Evolutionary conservation across 805 yeast genomes (phyloP).

Genomic region (Zygosaccharomyces gambellarensis): DNA sequence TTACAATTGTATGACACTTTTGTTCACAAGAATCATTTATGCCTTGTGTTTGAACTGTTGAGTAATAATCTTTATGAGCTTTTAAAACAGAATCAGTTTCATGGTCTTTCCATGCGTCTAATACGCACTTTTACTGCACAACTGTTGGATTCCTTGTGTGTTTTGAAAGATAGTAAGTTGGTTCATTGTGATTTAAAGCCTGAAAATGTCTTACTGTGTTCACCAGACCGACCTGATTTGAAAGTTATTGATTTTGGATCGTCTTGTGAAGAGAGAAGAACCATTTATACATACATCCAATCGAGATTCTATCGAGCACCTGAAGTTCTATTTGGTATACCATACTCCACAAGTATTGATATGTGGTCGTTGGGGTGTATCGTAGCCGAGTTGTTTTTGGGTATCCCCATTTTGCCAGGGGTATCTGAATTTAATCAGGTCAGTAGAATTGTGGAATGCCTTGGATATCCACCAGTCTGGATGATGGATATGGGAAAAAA

Average conservation of each 20-base stretch:
- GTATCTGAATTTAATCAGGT: slow-evolving; percentile 89
- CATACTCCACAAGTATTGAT: slow-evolving; percentile 88
- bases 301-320: slow-evolving; percentile 93
- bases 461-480: slow-evolving; percentile 89
- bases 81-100: slow-evolving; percentile 87
- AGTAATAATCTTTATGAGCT: slow-evolving; percentile 87
- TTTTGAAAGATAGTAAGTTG: slow-evolving; percentile 74
- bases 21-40: slow-evolving; percentile 86
- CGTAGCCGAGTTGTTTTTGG: slow-evolving; percentile 82
- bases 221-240: slow-evolving; percentile 68
- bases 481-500: slow-evolving; percentile 95
- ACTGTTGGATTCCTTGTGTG: slow-evolving; percentile 71
- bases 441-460: slow-evolving; percentile 70
- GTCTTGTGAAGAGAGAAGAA: slow-evolving; percentile 88
- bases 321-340: slow-evolving; percentile 86
- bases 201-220: slow-evolving; percentile 79
- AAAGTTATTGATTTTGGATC: slow-evolving; percentile 95
- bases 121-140: slow-evolving; percentile 78
- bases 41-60: slow-evolving; percentile 85
- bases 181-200: slow-evolving; percentile 98
- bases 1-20: slow-evolving; percentile 80
- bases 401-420: slow-evolving; percentile 93
- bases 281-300: slow-evolving; percentile 86
- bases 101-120: slow-evolving; percentile 76
- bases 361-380: slow-evolving; percentile 98